A percentile compares a stretch with the other conserved stretches of the same genome.
phyloP scores from a whole-genome alignment of 345 rosid species.

The Pugionium dolabratum region DNA sequence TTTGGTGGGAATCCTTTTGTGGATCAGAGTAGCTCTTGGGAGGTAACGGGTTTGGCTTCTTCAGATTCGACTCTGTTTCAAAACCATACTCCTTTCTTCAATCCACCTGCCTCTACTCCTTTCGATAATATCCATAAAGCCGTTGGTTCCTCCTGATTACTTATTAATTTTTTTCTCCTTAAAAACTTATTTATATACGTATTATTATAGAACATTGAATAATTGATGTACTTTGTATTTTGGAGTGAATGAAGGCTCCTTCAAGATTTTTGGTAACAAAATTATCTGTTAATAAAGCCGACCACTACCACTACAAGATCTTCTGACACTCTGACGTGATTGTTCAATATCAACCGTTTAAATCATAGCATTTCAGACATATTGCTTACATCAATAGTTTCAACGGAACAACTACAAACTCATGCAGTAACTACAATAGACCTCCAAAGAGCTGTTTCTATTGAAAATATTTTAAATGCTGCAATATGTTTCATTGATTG shows the following conservation, averaged over 20 bases:
- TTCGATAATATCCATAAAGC: conserved; percentile 62
- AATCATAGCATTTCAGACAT: neutral
- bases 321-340: neutral
- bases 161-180: neutral
- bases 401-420: conserved; percentile 3
- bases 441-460: conserved; percentile 11
- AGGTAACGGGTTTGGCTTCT: conserved; percentile 26
- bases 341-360: neutral
- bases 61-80: conserved; percentile 46
- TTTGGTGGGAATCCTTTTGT: conserved; percentile 51
- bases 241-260: conserved; percentile 1
- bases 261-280: neutral
- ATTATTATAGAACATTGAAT: conserved; percentile 19
- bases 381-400: neutral
- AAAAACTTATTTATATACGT: neutral
- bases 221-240: neutral
- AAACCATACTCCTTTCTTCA: conserved; percentile 47
- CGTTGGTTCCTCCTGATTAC: conserved; percentile 54
- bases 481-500: conserved; percentile 17
- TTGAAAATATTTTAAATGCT: conserved; percentile 4
- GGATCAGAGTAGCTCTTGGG: conserved; percentile 35
- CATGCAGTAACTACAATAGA: neutral
- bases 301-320: neutral
- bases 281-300: neutral
- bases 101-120: conserved; percentile 61